phyloP scores from a whole-genome alignment of 768 basidiomycete genomes.

The Mycena albidolilacea region DNA sequence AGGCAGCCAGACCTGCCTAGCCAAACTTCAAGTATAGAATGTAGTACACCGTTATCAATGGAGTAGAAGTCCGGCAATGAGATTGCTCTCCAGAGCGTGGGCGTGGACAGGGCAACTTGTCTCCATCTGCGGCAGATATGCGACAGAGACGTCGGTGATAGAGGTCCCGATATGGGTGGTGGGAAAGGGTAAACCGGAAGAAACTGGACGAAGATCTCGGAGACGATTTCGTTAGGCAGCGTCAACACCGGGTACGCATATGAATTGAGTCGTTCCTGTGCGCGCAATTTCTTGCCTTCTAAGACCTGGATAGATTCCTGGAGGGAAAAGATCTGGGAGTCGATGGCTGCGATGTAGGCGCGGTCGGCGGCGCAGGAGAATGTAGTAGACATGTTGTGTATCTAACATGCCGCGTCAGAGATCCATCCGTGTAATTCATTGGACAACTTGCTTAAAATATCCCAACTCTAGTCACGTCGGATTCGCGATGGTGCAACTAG shows the following conservation, averaged over 20 bases:
- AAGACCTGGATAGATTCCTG: neutral
- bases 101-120: neutral
- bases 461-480: too few relatives aligned
- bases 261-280: neutral
- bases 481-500: too few relatives aligned
- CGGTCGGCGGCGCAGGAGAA: neutral
- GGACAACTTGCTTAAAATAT: neutral
- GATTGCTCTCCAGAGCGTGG: slow-evolving; percentile 17
- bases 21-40: neutral
- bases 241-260: slow-evolving; percentile 20
- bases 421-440: neutral
- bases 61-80: neutral
- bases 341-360: neutral
- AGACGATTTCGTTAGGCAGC: slow-evolving; percentile 21
- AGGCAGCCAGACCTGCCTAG: slow-evolving; percentile 1
- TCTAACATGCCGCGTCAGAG: neutral
- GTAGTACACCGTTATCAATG: neutral
- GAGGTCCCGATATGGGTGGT: neutral
- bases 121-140: slow-evolving; percentile 19
- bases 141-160: neutral
- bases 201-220: slow-evolving; percentile 15
- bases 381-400: neutral
- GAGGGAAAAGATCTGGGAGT: neutral
- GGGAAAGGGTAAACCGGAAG: slow-evolving; percentile 8
- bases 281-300: neutral